Conservation (phyloP, 495 filamentous ascomycete genomes). For the Astrothelium subdiscretum region DNA sequence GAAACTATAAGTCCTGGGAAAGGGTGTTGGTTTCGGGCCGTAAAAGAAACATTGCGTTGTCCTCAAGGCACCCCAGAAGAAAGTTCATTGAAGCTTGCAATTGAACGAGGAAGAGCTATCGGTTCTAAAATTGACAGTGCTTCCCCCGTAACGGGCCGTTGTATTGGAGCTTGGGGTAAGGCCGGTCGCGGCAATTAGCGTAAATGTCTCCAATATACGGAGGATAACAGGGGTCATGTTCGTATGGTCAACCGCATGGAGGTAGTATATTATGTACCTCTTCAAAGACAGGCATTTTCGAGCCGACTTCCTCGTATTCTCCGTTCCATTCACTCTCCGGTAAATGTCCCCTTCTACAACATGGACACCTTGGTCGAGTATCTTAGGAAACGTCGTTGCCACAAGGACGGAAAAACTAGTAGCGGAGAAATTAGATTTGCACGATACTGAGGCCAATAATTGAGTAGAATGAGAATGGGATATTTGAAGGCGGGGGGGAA, state of each 20-base stretch:
- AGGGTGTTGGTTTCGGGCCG: no score
- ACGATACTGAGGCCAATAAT: background rate
- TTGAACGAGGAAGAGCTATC: background rate
- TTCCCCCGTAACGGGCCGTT: constrained; percentile 1
- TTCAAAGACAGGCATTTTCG: background rate
- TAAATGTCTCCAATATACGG: background rate
- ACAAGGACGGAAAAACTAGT: constrained; percentile 6
- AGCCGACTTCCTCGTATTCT: background rate
- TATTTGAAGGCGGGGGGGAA: no score
- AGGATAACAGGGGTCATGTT: constrained; percentile 6
- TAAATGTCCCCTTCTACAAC: constrained; percentile 1
- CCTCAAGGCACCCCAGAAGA: no score
- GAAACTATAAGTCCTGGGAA: no score
- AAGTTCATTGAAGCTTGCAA: no score
- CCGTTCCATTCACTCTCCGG: background rate
- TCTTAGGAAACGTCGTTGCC: background rate
- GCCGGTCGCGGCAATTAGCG: background rate
- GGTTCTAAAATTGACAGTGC: background rate
- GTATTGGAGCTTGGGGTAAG: constrained; percentile 4
- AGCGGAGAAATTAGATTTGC: background rate
- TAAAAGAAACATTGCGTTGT: no score
- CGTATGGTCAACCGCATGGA: background rate
- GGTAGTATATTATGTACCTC: background rate
- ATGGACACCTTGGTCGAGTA: constrained; percentile 2
- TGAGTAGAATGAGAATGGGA: background rate